phyloP scores from a whole-genome alignment of 1,284 basidiomycete species.

The Cutaneotrichosporon cutaneum region DNA sequence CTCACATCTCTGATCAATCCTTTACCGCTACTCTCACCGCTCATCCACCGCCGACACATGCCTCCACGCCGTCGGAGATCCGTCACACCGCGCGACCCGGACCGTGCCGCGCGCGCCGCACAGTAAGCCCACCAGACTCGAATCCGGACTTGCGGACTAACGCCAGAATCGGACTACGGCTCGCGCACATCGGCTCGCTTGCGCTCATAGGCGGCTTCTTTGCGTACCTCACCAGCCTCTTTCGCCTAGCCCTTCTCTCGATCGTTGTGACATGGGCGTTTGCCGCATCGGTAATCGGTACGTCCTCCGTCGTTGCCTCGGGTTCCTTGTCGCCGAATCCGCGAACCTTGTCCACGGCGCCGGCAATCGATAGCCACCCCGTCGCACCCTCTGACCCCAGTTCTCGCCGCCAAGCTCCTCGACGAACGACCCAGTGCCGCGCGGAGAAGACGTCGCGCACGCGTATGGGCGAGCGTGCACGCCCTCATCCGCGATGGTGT shows the following conservation, averaged over 20 bases:
- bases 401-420: constrained; percentile 16
- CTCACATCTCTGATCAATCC: neutral
- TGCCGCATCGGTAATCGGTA: neutral
- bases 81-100: constrained; percentile 10
- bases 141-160: neutral
- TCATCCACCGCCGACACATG: neutral
- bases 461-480: constrained; percentile 45
- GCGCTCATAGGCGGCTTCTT: neutral
- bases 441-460: constrained; percentile 1
- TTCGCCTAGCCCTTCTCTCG: neutral
- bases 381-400: constrained; percentile 10
- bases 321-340: neutral
- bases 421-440: constrained; percentile 18
- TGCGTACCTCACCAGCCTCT: constrained; percentile 1
- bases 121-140: neutral
- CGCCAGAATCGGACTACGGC: constrained; percentile 4
- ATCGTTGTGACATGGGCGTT: neutral
- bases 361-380: too few species aligned
- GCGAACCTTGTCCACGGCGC: neutral
- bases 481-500: constrained; percentile 44
- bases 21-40: neutral
- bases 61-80: neutral
- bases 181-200: neutral
- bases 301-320: neutral
- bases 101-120: constrained; percentile 12